Base-by-base conservation (phyloP, 495 filamentous ascomycete genomes). In the Penicillium cosmopolitanum region DNA sequence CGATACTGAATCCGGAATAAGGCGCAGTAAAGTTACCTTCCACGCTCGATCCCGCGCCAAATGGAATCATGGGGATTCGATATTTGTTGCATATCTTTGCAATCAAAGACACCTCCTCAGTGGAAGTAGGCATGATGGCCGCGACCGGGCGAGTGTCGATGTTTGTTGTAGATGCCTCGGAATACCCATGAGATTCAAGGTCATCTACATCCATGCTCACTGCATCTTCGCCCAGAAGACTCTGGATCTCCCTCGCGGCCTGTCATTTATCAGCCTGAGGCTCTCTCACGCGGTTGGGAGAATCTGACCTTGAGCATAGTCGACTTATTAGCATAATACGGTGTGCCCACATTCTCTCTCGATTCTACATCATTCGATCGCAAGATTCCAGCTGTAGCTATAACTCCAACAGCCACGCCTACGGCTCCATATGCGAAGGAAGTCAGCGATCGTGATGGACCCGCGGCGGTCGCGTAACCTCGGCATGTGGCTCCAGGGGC, bases 21-120 rank as follows among this genome's bases (percentile, higher is more conserved):
- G 92, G 89, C 3, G 92, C 89, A 2, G 91, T 88, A 71, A 96
- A 96, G 68, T 96, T 93, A 11, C 85, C 93, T 66, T 97, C 93
- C 4, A 97, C 81, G 59, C 90, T 94, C 0, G 91, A 89, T 16
- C 93, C 93, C 13, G 91, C 92, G 2, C 91, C 94, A 69, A 89
- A 97, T 0, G 92, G 89, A 63, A 79, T 82, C 80, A 97, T 92
- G 15, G 93, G 93, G 55, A 97, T 84, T 13, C 84, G 85, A 74
- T 92, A 89, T 72, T 90, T 90, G 75, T 87, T 77, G 77, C 93
- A 97, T 50, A 93, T 77, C 66, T 88, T 89, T 10, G 89, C 91
- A 34, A 96, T 91, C 48, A 83, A 69, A 8, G 88, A 88, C 19
- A 97, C 92, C 53, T 96, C 89, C 57, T 90, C 82, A 1, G 92